A percentile compares a stretch with the other conserved stretches of the same genome.
Evolutionary conservation across 805 yeast genomes (phyloP).

Genomic region (Metschnikowia shivogae): DNA sequence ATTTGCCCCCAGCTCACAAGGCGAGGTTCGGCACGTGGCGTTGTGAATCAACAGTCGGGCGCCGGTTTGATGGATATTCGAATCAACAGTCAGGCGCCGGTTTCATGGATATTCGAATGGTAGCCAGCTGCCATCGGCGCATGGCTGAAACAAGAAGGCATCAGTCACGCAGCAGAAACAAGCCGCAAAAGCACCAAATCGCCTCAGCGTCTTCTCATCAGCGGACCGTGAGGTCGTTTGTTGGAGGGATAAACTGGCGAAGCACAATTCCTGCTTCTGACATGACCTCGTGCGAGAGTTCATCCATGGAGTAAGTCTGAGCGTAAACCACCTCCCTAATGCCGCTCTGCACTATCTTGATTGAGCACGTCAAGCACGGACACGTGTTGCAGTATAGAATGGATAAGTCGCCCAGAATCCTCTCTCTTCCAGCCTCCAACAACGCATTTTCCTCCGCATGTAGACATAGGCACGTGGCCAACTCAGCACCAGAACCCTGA

Average conservation of each 20-base stretch:
- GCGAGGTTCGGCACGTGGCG: too few species aligned
- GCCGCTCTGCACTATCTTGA: conserved; percentile 92
- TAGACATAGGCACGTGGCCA: conserved; percentile 84
- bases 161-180: too few species aligned
- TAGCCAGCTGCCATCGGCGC: too few species aligned
- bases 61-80: too few species aligned
- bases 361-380: conserved; percentile 94
- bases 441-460: conserved; percentile 98
- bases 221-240: conserved; percentile 35
- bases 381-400: conserved; percentile 91
- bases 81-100: too few species aligned
- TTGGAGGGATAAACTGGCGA: conserved; percentile 46
- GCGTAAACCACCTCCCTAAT: conserved; percentile 89
- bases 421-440: conserved; percentile 87
- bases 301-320: conserved; percentile 90
- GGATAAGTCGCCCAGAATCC: conserved; percentile 56
- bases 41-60: too few species aligned
- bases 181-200: too few species aligned
- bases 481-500: conserved; percentile 53
- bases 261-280: conserved; percentile 68
- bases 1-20: too few species aligned
- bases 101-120: too few species aligned
- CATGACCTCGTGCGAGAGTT: conserved; percentile 64
- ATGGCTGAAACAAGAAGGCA: too few species aligned
- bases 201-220: too few species aligned